Evolutionary conservation across 208 protist species (phyloP), one percentile per base, ranked within the genome.

Genomic region (Crithidia thermophila): DNA sequence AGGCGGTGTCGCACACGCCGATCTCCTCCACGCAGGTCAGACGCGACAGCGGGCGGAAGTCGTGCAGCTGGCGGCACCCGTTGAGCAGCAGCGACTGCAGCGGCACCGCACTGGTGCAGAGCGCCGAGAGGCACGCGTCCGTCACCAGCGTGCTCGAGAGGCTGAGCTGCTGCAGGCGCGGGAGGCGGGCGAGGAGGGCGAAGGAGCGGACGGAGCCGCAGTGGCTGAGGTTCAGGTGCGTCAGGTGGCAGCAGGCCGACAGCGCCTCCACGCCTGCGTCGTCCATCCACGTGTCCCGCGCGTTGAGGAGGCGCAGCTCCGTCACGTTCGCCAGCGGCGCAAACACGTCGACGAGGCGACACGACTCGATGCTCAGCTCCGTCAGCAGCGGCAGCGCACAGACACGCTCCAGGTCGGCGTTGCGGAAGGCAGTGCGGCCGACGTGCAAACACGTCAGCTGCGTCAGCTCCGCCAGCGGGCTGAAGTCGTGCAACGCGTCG

Each of bases 41-140:
- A 2, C 27, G 46, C 0, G 62, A 30, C 46, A 75, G 67, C 18
- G 61, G 57, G 18, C 62, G 59, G 28, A 80, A 72, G 40, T 59
- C 49, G n/a, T 21, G 37, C 20, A 81, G 30, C 10, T 47, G 30
- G 10, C 63, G 75, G 37, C 74, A 80, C 3, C 58, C 46, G 28
- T 64, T 56, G 18, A 80, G 49, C n/a, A 65, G 28, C 18, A 81
- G 20, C 10, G 59, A 47, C 25, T 50, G 63, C n/a, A 81, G 67
- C 28, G 51, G 51, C 27, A 47, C 20, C 4, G 45, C 21, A 21
- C 49, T 23, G 20, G 46, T 39, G 46, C 65, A 59, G 23, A 81
- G 42, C 4, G 34, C 34, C 5, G 3, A 16, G 42, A 81, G 37
- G 21, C 60, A 67, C 10, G 60, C 39, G 13, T 64, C 56, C 16